Conservation (phyloP, 2,329 filamentous ascomycete genomes). For the Exophiala aquamarina region DNA sequence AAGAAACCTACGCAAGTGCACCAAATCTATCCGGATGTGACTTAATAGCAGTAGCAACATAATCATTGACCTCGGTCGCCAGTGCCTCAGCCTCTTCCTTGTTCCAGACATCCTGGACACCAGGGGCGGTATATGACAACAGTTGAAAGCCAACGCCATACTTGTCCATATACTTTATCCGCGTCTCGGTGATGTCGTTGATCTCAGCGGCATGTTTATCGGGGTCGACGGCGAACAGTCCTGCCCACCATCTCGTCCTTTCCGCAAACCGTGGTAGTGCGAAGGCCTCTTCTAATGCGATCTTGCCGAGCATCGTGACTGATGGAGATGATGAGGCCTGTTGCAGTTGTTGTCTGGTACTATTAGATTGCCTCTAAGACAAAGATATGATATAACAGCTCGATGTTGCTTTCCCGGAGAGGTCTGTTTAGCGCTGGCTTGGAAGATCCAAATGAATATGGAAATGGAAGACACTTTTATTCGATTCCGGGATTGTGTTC, state of each 20-base stretch:
- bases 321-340: too few species aligned
- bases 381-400: too few species aligned
- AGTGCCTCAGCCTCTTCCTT: slow-evolving; percentile 28
- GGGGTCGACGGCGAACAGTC: slow-evolving; percentile 58
- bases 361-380: too few species aligned
- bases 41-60: slow-evolving; percentile 28
- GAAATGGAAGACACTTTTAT: too few species aligned
- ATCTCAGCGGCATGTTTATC: slow-evolving; percentile 61
- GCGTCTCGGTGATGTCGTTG: slow-evolving; percentile 29
- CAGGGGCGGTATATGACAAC: slow-evolving; percentile 31
- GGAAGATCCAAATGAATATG: too few species aligned
- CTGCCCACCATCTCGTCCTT: slow-evolving; percentile 62
- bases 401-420: too few species aligned
- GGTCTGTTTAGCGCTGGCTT: too few species aligned
- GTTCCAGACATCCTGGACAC: slow-evolving; percentile 31
- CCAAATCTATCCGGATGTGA: slow-evolving; percentile 38
- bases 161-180: slow-evolving; percentile 26
- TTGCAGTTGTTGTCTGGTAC: too few species aligned
- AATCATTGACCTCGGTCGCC: slow-evolving; percentile 32
- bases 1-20: slow-evolving; percentile 40
- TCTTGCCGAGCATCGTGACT: slow-evolving; percentile 39
- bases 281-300: slow-evolving; percentile 31
- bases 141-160: slow-evolving; percentile 32
- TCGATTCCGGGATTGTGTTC: too few species aligned
- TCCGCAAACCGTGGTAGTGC: slow-evolving; percentile 52